phyloP scores from a whole-genome alignment of 73 alveolate genomes.

The Paraurostyla sp. region DNA sequence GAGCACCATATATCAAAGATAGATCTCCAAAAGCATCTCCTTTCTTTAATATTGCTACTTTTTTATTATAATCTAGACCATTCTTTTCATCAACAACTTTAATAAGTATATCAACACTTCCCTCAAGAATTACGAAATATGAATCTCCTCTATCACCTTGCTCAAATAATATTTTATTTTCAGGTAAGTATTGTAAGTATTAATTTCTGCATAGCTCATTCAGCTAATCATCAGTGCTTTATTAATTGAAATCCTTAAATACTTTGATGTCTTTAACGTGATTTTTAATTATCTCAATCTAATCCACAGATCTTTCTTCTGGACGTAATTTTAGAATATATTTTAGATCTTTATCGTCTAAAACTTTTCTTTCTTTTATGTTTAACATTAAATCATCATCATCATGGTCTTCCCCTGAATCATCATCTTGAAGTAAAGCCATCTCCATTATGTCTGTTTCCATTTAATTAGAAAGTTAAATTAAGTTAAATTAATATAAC shows the following conservation, averaged over 20 bases:
- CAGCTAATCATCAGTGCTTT: slow-evolving; percentile 24
- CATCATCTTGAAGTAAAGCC: no score
- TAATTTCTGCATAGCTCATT: slow-evolving; percentile 44
- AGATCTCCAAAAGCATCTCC: slow-evolving; percentile 65
- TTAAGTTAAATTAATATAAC: not conserved
- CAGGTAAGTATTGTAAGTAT: not conserved
- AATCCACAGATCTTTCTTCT: slow-evolving; percentile 5
- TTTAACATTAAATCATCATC: not conserved
- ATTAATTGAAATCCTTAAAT: slow-evolving; percentile 39
- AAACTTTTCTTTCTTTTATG: not conserved
- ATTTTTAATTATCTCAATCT: not conserved
- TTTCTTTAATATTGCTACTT: slow-evolving; percentile 50
- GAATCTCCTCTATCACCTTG: slow-evolving; percentile 55
- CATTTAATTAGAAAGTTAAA: not conserved
- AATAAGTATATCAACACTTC: slow-evolving; percentile 27
- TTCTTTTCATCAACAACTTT: slow-evolving; percentile 32
- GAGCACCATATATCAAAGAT: slow-evolving; percentile 61
- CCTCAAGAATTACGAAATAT: slow-evolving; percentile 32
- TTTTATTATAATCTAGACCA: slow-evolving; percentile 49
- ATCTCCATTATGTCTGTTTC: not conserved
- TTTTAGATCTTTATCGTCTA: slow-evolving; percentile 32
- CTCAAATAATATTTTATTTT: slow-evolving; percentile 17
- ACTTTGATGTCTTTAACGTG: slow-evolving; percentile 40
- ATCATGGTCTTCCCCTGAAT: not conserved
- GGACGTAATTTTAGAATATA: slow-evolving; percentile 6